Evolutionary conservation across 257 asterid genomes (phyloP).

Genomic region (Ehretia macrophylla): DNA sequence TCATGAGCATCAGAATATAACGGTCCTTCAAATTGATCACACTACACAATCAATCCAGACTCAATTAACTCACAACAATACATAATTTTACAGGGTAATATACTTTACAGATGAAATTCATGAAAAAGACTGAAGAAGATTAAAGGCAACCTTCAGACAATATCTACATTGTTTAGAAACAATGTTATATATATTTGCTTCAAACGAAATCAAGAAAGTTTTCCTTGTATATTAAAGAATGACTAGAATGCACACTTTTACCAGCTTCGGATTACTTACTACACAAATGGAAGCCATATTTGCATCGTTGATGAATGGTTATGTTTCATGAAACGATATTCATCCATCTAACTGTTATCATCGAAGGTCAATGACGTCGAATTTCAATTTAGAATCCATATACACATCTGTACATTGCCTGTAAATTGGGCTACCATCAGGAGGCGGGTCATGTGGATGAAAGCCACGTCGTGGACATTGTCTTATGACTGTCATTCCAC

Average conservation of each 20-base stretch:
- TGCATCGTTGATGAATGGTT: not conserved
- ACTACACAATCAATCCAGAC: too few relatives aligned
- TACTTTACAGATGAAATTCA: too few relatives aligned
- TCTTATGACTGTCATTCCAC: slow-evolving; percentile 90
- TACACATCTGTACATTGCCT: slow-evolving; percentile 90
- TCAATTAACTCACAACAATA: too few relatives aligned
- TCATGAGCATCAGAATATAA: too few relatives aligned
- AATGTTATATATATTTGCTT: too few relatives aligned
- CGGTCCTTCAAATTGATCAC: too few relatives aligned
- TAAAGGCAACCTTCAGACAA: not conserved
- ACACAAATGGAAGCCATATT: not conserved
- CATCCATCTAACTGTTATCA: slow-evolving; percentile 24
- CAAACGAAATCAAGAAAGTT: not conserved
- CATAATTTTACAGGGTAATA: too few relatives aligned
- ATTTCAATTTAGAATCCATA: slow-evolving; percentile 69
- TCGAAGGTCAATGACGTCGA: slow-evolving; percentile 86
- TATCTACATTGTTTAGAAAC: not conserved
- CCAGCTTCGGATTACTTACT: not conserved
- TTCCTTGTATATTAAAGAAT: not conserved
- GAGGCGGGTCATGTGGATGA: slow-evolving; percentile 88
- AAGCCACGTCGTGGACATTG: slow-evolving; percentile 94
- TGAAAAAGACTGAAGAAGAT: not conserved
- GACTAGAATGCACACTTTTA: not conserved
- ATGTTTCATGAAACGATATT: not conserved
- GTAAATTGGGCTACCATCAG: slow-evolving; percentile 89